Evolutionary conservation across 306 rosid species (phyloP), one percentile per base, ranked within the genome.

Genomic region (Trifolium repens): DNA sequence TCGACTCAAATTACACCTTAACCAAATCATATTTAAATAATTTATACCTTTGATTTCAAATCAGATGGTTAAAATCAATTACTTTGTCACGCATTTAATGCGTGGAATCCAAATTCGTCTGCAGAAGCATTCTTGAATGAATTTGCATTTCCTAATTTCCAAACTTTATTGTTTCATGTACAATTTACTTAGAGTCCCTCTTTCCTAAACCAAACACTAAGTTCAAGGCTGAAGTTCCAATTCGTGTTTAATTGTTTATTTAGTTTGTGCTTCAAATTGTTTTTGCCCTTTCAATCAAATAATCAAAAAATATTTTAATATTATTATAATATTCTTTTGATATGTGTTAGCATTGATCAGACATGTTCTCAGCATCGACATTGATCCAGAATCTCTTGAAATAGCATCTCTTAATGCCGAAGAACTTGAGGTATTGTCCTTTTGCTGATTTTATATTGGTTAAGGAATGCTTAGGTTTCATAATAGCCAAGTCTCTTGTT

Each of bases 341-440:
- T 55, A 76, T 79, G 54, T 78, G 71, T 79, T 86, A 83, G 78
- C 73, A 52, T 86, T 85, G 78, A 59, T 83, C 93, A 94, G 99
- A 77, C 97, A 85, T 71, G 98, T 96, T 57, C 74, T 89, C n/a
- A 77, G 98, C 82, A 84, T 96, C 69, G 99, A 92, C 70, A 82
- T 90, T n/a, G 99, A 96, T 82, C 79, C 90, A n/a, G 91, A 92
- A 46, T 89, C 99, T 74, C 92, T 92, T 79, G 96, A 88, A 80
- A 67, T 92, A 72, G 99, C 98, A 6, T 78, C 90, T 69, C 66
- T 55, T 62, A 94, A 94, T 84, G 96, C 96, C 8, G 92, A 86
- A 80, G 90, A 89, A 67, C 96, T 94, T 49, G 99, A 94, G 99
- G 98, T 94, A 76, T 46, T 24, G 37, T 68, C 22, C 55, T 63